Evolutionary conservation across 148 eudicot genomes (phyloP).

Genomic region (Camellia granthamiana): DNA sequence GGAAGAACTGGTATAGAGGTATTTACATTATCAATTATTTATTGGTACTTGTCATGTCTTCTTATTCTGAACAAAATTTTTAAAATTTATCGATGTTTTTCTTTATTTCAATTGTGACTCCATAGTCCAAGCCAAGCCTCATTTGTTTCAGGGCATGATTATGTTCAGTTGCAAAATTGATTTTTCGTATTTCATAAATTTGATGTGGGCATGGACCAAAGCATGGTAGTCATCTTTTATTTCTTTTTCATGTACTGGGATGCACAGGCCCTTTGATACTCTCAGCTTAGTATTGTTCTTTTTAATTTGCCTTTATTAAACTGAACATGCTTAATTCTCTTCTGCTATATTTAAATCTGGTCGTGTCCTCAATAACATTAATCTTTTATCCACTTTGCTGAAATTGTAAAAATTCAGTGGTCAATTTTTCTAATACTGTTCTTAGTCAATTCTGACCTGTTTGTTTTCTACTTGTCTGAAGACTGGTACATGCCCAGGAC

Average conservation of each 20-base stretch:
- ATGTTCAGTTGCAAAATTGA: neutral
- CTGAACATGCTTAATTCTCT: too few species aligned
- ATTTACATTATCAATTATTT: constrained; percentile 1
- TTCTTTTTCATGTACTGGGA: neutral
- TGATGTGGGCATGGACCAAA: neutral
- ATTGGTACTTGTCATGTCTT: neutral
- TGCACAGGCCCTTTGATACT: neutral
- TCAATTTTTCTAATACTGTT: too few species aligned
- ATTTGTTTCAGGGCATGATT: neutral
- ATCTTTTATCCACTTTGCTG: too few species aligned
- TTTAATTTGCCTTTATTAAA: too few species aligned
- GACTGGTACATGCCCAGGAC: too few species aligned
- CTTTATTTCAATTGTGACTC: neutral
- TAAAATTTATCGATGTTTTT: neutral
- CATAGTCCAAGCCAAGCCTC: neutral
- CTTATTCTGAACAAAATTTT: neutral
- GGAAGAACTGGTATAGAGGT: constrained; percentile 80
- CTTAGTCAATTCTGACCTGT: too few species aligned
- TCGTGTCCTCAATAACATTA: too few species aligned
- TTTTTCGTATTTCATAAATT: neutral
- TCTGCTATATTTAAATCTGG: too few species aligned
- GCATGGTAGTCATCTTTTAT: neutral
- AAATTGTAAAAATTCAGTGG: too few species aligned
- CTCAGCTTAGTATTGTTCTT: too few species aligned
- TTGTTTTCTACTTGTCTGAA: too few species aligned